Percentiles rank a stretch among this genome's conserved stretches.
Evolutionary conservation across 805 yeast genomes (phyloP).

Genomic region (Hanseniaspora osmophila): DNA sequence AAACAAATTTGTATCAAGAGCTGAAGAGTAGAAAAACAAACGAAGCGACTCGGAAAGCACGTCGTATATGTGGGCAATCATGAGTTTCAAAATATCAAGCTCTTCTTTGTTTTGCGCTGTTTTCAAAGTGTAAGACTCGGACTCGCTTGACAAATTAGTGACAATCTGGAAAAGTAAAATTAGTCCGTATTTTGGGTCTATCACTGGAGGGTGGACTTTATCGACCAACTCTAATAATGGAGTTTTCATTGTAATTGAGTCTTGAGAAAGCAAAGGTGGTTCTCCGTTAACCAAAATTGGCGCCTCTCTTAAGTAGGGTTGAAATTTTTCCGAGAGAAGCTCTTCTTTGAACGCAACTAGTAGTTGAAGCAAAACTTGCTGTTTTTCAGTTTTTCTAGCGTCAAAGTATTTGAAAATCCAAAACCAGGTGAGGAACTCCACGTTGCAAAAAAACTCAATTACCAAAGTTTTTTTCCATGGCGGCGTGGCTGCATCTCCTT

Average conservation of each 20-base stretch:
- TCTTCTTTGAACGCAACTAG: conserved; percentile 29
- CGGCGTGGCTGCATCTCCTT: conserved; percentile 39
- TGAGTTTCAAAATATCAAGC: conserved; percentile 8
- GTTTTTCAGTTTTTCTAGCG: conserved; percentile 31
- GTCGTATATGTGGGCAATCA: conserved; percentile 26
- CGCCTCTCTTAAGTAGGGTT: conserved; percentile 22
- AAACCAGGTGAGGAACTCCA: conserved; percentile 37
- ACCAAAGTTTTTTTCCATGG: conserved; percentile 65
- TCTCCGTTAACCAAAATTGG: conserved; percentile 21
- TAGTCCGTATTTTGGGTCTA: conserved; percentile 48
- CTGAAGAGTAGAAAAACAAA: conserved; percentile 40
- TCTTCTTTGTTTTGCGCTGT: conserved; percentile 20
- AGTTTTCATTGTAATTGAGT: conserved; percentile 34
- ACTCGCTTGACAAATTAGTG: conserved; percentile 50
- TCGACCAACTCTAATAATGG: conserved; percentile 66
- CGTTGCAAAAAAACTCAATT: conserved; percentile 52
- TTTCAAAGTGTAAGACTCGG: conserved; percentile 38
- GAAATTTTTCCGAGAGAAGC: conserved; percentile 18
- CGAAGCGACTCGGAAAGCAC: conserved; percentile 31
- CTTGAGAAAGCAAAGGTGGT: conserved; percentile 26
- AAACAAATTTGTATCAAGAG: conserved; percentile 58
- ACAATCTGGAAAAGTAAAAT: conserved; percentile 43
- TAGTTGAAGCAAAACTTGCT: conserved; percentile 45
- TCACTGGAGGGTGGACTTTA: conserved; percentile 59
- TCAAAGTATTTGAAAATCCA: conserved; percentile 53